A percentile compares a stretch with the other conserved stretches of the same genome.
Evolutionary conservation across 2,329 filamentous ascomycete genomes (phyloP).

Genomic region (Pestalotiopsis sp.): DNA sequence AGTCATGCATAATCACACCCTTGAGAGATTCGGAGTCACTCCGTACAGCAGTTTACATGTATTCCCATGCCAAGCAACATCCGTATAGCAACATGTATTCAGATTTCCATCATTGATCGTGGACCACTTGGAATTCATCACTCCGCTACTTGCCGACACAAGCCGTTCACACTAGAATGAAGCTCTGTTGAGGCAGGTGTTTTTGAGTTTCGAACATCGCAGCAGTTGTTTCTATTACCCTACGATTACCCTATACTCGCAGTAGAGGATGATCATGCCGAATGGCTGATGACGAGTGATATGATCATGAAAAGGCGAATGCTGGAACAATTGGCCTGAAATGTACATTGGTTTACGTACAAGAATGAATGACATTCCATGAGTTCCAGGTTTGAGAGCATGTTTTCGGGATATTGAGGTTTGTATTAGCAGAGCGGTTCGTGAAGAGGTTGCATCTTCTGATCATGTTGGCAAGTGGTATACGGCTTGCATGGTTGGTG

Average conservation of each 20-base stretch:
- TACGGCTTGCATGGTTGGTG: not conserved
- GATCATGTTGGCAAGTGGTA: not conserved
- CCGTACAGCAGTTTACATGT: not conserved
- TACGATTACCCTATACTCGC: slow-evolving; percentile 16
- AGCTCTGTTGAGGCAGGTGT: slow-evolving; percentile 2
- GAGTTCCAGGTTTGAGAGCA: not conserved
- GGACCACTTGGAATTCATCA: not conserved
- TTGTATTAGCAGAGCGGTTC: not conserved
- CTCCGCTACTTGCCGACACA: slow-evolving; percentile 11
- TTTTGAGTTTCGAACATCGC: slow-evolving; percentile 1
- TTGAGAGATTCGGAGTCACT: not conserved
- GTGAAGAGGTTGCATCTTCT: not conserved
- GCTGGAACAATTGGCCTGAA: not conserved
- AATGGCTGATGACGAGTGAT: not conserved
- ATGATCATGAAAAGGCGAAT: not conserved
- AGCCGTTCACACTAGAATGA: not conserved
- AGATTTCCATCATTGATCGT: not conserved
- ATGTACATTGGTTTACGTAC: not conserved
- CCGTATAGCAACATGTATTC: not conserved
- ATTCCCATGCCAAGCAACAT: too few species aligned
- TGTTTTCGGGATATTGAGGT: not conserved
- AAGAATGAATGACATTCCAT: not conserved
- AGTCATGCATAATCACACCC: not conserved
- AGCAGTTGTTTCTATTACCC: slow-evolving; percentile 10
- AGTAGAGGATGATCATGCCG: not conserved